phyloP scores from a whole-genome alignment of 2,329 filamentous ascomycete species.

The Cyclaneusma minus region DNA sequence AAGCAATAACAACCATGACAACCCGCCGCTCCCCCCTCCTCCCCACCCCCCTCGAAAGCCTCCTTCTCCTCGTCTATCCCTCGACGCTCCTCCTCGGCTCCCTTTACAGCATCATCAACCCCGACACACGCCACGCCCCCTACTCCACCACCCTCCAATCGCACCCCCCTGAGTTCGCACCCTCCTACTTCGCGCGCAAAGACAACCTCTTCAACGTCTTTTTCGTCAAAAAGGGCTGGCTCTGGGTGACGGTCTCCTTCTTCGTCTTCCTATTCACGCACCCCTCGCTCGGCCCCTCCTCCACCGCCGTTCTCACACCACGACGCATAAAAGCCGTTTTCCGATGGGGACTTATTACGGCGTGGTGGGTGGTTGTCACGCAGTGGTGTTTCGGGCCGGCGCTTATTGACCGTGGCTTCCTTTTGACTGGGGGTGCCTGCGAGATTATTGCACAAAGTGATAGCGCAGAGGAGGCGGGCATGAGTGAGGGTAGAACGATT shows the following conservation, averaged over 20 bases:
- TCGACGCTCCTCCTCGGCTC: constrained; percentile 65
- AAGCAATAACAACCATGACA: constrained; percentile 5
- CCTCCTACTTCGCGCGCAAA: constrained; percentile 88
- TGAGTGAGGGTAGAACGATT: constrained; percentile 30
- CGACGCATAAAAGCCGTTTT: constrained; percentile 40
- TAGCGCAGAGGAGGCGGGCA: constrained; percentile 27
- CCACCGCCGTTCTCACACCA: constrained; percentile 22
- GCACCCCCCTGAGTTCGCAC: constrained; percentile 43
- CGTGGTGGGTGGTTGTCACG: constrained; percentile 72
- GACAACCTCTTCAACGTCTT: constrained; percentile 81
- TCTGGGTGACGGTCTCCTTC: constrained; percentile 72
- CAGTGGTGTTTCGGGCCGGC: constrained; percentile 95
- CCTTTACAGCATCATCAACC: constrained; percentile 65
- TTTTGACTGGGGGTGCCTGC: constrained; percentile 77
- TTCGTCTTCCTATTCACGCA: constrained; percentile 54
- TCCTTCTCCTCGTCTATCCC: constrained; percentile 59
- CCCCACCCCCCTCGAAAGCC: constrained; percentile 51
- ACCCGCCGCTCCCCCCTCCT: constrained; percentile 36
- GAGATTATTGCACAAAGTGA: constrained; percentile 43
- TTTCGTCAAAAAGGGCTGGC: constrained; percentile 93
- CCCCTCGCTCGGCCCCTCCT: constrained; percentile 32
- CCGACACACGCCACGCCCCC: constrained; percentile 44
- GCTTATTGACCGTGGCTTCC: constrained; percentile 78
- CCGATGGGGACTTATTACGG: constrained; percentile 59
- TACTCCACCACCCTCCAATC: constrained; percentile 50